These are phyloP conservation scores for Yarrowia bubula DNA, from an alignment of 805 yeast genomes.

Conservation along the genomic window DNA sequence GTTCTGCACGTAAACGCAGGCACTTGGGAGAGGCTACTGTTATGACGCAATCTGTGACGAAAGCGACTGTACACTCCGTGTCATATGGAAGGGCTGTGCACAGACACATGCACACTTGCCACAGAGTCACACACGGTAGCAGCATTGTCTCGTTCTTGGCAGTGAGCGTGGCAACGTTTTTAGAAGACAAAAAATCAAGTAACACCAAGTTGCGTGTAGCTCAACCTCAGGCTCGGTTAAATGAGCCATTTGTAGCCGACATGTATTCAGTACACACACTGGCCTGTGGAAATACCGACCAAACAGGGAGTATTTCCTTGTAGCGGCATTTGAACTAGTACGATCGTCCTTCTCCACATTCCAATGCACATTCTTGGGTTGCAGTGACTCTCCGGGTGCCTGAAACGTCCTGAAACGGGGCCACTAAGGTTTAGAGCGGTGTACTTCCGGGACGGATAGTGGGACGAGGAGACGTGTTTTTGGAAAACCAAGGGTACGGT, in stretches of 20 bases:
- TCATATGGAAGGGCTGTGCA: not conserved
- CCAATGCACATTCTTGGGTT: not conserved
- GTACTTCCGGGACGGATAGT: no score
- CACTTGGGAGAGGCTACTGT: not conserved
- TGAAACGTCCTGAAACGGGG: constrained; percentile 7
- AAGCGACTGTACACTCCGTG: not conserved
- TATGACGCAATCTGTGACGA: not conserved
- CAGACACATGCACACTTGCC: not conserved
- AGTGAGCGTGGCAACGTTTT: not conserved
- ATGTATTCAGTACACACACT: not conserved
- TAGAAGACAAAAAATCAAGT: no score
- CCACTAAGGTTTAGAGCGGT: not conserved
- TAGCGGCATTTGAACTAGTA: not conserved
- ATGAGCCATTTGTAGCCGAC: not conserved
- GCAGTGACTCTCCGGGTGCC: constrained; percentile 15
- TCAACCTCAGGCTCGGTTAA: not conserved
- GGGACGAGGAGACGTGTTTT: not conserved
- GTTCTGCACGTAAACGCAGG: not conserved
- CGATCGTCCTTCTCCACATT: no score
- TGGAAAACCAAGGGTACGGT: not conserved
- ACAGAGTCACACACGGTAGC: not conserved
- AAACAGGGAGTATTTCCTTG: no score
- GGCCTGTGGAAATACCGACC: no score
- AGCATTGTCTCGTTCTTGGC: not conserved
- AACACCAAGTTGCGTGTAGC: no score